These are phyloP conservation scores for Beauveria bassiana DNA, from an alignment of 2,329 filamentous ascomycete genomes.

Conservation along the genomic window DNA sequence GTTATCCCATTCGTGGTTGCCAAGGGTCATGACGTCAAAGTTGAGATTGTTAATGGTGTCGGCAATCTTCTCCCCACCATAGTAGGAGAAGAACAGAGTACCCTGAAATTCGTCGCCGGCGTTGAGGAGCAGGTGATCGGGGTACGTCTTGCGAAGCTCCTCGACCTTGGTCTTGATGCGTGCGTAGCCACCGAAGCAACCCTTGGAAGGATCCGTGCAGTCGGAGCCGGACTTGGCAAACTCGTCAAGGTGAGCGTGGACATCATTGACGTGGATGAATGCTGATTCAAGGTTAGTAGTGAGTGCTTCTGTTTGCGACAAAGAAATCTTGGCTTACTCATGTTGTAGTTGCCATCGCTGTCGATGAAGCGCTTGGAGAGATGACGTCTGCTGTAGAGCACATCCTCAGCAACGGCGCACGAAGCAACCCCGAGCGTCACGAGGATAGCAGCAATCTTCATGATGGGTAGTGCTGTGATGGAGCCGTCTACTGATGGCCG, in stretches of 20 bases:
- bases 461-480: neutral
- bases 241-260: slow-evolving; percentile 59
- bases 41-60: slow-evolving; percentile 56
- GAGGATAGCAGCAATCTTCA: slow-evolving; percentile 18
- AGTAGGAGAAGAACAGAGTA: slow-evolving; percentile 60
- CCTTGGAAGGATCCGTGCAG: slow-evolving; percentile 46
- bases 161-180: slow-evolving; percentile 55
- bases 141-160: slow-evolving; percentile 45
- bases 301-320: neutral
- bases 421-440: slow-evolving; percentile 24
- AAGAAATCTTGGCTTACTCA: slow-evolving; percentile 28
- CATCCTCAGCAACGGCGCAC: slow-evolving; percentile 32
- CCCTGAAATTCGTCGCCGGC: slow-evolving; percentile 65
- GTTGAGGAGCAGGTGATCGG: slow-evolving; percentile 57
- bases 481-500: neutral
- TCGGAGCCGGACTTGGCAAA: slow-evolving; percentile 54
- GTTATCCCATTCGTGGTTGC: slow-evolving; percentile 60
- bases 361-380: slow-evolving; percentile 42
- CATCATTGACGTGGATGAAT: slow-evolving; percentile 64
- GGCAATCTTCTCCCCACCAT: slow-evolving; percentile 60
- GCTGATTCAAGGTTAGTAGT: slow-evolving; percentile 23
- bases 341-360: slow-evolving; percentile 43
- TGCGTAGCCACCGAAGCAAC: slow-evolving; percentile 58
- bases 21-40: slow-evolving; percentile 62
- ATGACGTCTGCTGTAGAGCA: slow-evolving; percentile 38